phyloP scores from a whole-genome alignment of 1,139 yeast genomes.

The Geotrichum siamense region DNA sequence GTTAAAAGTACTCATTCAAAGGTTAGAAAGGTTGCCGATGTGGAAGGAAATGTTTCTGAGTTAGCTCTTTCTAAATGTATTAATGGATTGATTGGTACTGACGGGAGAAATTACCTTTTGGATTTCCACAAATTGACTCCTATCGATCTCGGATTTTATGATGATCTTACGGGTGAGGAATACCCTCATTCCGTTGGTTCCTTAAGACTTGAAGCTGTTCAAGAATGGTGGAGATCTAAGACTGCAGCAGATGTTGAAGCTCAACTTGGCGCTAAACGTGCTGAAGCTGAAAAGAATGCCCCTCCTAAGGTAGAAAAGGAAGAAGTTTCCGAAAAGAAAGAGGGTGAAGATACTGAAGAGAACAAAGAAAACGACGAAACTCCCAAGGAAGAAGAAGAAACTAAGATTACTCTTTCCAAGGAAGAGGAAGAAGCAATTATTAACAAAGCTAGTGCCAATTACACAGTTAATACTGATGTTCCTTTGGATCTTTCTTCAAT shows the following conservation, averaged over 20 bases:
- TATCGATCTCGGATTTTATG: slow-evolving; percentile 69
- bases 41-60: slow-evolving; percentile 38
- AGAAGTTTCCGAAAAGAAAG: slow-evolving; percentile 13
- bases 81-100: slow-evolving; percentile 82
- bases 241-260: slow-evolving; percentile 40
- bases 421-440: slow-evolving; percentile 35
- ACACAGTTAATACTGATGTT: slow-evolving; percentile 64
- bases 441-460: slow-evolving; percentile 50
- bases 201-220: slow-evolving; percentile 81
- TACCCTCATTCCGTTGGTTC: slow-evolving; percentile 81
- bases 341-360: slow-evolving; percentile 37
- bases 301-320: slow-evolving; percentile 19
- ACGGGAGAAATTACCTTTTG: slow-evolving; percentile 74
- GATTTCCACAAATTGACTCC: slow-evolving; percentile 85
- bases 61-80: slow-evolving; percentile 60
- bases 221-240: slow-evolving; percentile 78
- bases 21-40: slow-evolving; percentile 51
- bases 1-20: slow-evolving; percentile 76
- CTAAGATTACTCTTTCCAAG: slow-evolving; percentile 13
- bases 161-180: slow-evolving; percentile 44
- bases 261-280: slow-evolving; percentile 10
- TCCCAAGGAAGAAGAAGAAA: slow-evolving; percentile 29
- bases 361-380: slow-evolving; percentile 33
- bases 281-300: slow-evolving; percentile 14
- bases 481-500: slow-evolving; percentile 39